phyloP scores from a whole-genome alignment of 1,139 yeast genomes.

The Pichia sorboxylosa region DNA sequence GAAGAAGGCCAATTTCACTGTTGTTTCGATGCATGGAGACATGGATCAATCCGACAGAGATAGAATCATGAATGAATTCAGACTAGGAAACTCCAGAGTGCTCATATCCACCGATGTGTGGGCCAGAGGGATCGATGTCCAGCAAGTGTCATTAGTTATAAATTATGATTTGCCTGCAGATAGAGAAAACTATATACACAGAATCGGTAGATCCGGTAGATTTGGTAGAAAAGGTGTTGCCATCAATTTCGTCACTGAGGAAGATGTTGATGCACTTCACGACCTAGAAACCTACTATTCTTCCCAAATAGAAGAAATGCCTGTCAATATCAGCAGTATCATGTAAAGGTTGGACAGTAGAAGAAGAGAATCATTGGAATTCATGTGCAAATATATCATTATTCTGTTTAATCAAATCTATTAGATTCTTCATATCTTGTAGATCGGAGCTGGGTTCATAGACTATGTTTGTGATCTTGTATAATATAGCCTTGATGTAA shows the following conservation, averaged over 20 bases:
- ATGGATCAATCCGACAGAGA: constrained; percentile 93
- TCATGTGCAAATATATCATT: constrained; percentile 21
- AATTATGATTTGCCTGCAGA: constrained; percentile 84
- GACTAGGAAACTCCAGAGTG: constrained; percentile 70
- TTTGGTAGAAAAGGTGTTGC: constrained; percentile 96
- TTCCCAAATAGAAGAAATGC: constrained; percentile 79
- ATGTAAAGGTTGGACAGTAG: constrained; percentile 21
- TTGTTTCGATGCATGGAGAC: constrained; percentile 92
- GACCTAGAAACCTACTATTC: constrained; percentile 72
- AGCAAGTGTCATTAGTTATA: constrained; percentile 88
- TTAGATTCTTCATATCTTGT: constrained; percentile 1
- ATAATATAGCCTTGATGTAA: too few relatives aligned
- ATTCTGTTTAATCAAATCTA: constrained; percentile 25
- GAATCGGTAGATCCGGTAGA: constrained; percentile 97
- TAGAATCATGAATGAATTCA: constrained; percentile 74
- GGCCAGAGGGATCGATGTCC: constrained; percentile 98
- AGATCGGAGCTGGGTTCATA: background rate
- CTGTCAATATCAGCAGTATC: constrained; percentile 52
- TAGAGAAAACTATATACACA: constrained; percentile 81
- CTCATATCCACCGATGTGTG: constrained; percentile 91
- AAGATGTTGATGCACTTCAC: constrained; percentile 47
- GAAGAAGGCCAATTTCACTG: constrained; percentile 73
- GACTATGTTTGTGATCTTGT: background rate
- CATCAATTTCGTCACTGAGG: constrained; percentile 69
- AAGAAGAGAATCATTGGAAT: too few relatives aligned